Base-by-base conservation (phyloP, 768 basidiomycete genomes). In the Suillus hirtellus region DNA sequence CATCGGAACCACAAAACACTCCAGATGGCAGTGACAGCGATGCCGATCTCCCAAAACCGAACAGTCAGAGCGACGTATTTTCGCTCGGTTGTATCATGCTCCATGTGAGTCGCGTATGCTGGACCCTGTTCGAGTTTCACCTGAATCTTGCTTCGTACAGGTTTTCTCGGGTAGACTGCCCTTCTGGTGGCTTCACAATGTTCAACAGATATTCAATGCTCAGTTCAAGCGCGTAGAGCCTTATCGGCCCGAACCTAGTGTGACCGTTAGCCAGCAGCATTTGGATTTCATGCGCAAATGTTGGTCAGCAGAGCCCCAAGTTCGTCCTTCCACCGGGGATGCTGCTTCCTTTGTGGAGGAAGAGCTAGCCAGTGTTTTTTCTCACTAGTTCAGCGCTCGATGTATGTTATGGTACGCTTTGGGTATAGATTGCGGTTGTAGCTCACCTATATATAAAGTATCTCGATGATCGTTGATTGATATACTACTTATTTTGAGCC, bases 11-110 rank as follows among this genome's bases (percentile, higher is more conserved):
- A 27, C 8, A 27, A 31, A 50, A 4, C 35, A 37, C 3, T 14
- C 7, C 7, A 4, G 50, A 50, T 5, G 9, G 4, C 15, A 2
- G 8, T 27, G 24, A 17, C 50, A 17, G 27, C 9, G 27, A 50
- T 31, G 2, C 4, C 27, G 4, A 50, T 27, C 27, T 55, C 14
- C 54, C 14, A 11, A 55, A 37, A 38, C 54, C 54, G 5, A 55
- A 35, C 21, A 14, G n/a, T 21, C 35, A 55, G 14, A 55, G 54
- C 14, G 54, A 55, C 5, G 37, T 55, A 9, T 55, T 55, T 21
- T 55, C 54, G 31, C 54, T 55, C n/a, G 54, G 54, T 9, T 55
- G 54, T 35, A 55, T 55, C 54, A 55, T 55, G 54, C n/a, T 55
- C 4, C 35, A 55, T 21, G 54, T 55, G 6, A 37, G 35, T 55